These are phyloP conservation scores for Dictyostelium brefeldianum DNA, from an alignment of 78 protist genomes.

Conservation along the genomic window DNA sequence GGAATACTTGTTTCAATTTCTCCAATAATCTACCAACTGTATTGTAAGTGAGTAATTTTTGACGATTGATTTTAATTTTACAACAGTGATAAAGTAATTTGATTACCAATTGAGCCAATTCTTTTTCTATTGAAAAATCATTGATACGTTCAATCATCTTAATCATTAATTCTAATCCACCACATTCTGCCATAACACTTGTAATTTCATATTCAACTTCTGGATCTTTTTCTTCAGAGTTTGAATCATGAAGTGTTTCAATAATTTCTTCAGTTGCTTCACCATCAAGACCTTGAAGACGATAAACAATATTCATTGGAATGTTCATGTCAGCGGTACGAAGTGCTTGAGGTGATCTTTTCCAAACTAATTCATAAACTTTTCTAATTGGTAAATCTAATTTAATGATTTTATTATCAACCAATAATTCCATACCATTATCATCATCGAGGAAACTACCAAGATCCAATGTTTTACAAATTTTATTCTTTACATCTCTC, in stretches of 20 bases:
- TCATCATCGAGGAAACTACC: conserved; percentile 90
- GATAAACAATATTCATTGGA: conserved; percentile 92
- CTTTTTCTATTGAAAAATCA: conserved; percentile 8
- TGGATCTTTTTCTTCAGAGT: conserved; percentile 84
- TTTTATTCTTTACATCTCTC: conserved; percentile 94
- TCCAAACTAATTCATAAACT: conserved; percentile 93
- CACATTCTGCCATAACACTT: conserved; percentile 76
- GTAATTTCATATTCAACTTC: conserved; percentile 83
- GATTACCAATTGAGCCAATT: conserved; percentile 59
- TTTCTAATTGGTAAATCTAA: conserved; percentile 90
- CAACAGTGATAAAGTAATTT: conserved; percentile 55
- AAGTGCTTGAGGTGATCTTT: conserved; percentile 23
- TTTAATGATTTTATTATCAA: conserved; percentile 88
- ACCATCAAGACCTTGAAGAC: conserved; percentile 94
- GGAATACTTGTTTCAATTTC: conserved; percentile 49
- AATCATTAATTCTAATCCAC: conserved; percentile 73
- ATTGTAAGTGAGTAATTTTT: conserved; percentile 44
- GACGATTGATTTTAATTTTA: conserved; percentile 69
- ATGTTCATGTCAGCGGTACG: conserved; percentile 10
- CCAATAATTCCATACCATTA: conserved; percentile 96
- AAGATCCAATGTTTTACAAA: conserved; percentile 90
- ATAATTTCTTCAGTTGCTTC: conserved; percentile 94
- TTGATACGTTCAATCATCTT: neutral
- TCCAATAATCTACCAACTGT: conserved; percentile 44
- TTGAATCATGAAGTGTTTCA: conserved; percentile 66